These are phyloP conservation scores for Scutellaria baicalensis DNA, from an alignment of 257 asterid genomes.

Conservation along the genomic window DNA sequence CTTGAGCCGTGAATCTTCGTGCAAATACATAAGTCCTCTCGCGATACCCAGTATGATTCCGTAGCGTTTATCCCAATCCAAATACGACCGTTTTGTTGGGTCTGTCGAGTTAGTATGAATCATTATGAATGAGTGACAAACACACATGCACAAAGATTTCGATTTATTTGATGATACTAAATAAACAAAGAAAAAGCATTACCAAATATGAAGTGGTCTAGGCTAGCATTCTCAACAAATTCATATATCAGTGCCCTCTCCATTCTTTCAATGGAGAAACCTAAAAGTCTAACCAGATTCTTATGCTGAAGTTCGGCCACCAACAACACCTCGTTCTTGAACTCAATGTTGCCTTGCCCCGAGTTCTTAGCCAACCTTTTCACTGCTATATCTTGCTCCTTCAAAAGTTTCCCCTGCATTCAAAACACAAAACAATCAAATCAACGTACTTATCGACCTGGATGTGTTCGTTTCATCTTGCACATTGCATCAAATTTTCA, in stretches of 20 bases:
- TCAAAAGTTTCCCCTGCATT: not conserved
- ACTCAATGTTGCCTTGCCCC: not conserved
- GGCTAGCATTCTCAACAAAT: constrained; percentile 14
- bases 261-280: not conserved
- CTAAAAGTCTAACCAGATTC: constrained; percentile 23
- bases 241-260: constrained; percentile 16
- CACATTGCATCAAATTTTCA: not conserved
- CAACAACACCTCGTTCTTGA: not conserved
- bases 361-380: constrained; percentile 18
- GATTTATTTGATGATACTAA: too few species aligned
- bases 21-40: constrained; percentile 34
- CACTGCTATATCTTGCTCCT: constrained; percentile 20
- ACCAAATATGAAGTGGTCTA: constrained; percentile 27
- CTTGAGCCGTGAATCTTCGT: constrained; percentile 6
- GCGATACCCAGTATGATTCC: constrained; percentile 34
- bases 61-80: constrained; percentile 34
- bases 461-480: too few species aligned
- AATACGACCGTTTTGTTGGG: too few species aligned
- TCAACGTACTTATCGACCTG: too few species aligned
- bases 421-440: too few species aligned
- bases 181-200: not conserved
- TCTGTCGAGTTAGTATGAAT: too few species aligned
- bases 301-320: constrained; percentile 26
- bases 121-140: too few species aligned
- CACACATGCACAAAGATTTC: too few species aligned